Evolutionary conservation across 2,329 filamentous ascomycete genomes (phyloP), one percentile per base, ranked within the genome.

Genomic region (Plenodomus tracheiphilus): DNA sequence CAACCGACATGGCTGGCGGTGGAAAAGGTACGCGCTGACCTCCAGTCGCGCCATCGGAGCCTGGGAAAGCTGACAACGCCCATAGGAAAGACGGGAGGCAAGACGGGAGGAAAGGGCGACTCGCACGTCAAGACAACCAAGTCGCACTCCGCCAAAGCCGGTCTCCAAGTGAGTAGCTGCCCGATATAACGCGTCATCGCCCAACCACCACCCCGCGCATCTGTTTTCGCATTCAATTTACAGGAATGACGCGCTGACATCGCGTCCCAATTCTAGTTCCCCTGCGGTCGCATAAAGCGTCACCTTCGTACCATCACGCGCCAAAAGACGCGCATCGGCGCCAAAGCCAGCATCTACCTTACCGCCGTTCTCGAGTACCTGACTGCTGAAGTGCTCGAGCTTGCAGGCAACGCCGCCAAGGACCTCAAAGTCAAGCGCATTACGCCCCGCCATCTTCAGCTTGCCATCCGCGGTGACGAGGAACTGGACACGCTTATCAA

Each of bases 351-450:
- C 61, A 94, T 99, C 67, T 99, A 99, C 74, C 91, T 97, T 56
- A 97, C 94, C 41, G 94, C 94, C 37, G 94, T 99, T 48, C 88
- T 99, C 59, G 94, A 99, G 80, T 99, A 99, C 75, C 81, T 99
- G 63, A 97, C 94, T 53, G 93, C 93, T 58, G 93, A 99, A 85
- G 93, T 99, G 39, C 88, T 99, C 67, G 94, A 99, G 77, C 83
- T 99, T 60, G 94, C 94, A 74, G 94, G 94, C 76, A 99, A 99
- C 75, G 94, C 94, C 45, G 94, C 94, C 76, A 97, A 97, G 83
- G 94, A 99, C 76, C 88, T 97, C 72, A 99, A 97, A 79, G 94
- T 97, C 79, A 99, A 97, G 86, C 94, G 94, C 77, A 99, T 99
- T 77, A 97, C 93, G 11, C 94, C 94, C 47, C 92, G 94, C 75